phyloP scores from a whole-genome alignment of 2,329 filamentous ascomycete species.

The Aspergillus puulaauensis region DNA sequence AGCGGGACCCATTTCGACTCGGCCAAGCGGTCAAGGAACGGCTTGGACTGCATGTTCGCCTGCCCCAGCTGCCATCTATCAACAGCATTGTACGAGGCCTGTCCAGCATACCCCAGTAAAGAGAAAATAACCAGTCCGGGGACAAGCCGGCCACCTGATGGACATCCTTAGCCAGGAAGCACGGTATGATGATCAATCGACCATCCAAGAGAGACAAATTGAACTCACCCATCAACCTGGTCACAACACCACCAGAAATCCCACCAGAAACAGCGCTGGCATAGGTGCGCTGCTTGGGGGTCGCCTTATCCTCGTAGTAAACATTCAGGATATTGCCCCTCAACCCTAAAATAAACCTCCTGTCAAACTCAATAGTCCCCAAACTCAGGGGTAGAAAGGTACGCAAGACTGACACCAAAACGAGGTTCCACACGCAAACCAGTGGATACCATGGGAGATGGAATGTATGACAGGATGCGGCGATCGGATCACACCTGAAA shows the following conservation, averaged over 20 bases:
- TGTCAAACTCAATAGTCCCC: background rate
- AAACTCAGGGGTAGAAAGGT: background rate
- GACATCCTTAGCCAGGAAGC: conserved; percentile 21
- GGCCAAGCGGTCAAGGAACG: conserved; percentile 51
- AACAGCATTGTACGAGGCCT: conserved; percentile 54
- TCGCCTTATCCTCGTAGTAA: conserved; percentile 54
- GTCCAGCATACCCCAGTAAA: conserved; percentile 57
- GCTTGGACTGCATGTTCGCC: conserved; percentile 36
- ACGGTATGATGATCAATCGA: background rate
- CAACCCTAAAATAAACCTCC: conserved; percentile 39
- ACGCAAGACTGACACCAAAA: conserved; percentile 65
- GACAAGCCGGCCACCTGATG: conserved; percentile 55
- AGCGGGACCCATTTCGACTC: conserved; percentile 71
- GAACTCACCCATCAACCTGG: conserved; percentile 52
- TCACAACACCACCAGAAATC: conserved; percentile 60
- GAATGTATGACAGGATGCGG: conserved; percentile 68
- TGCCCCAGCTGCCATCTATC: conserved; percentile 48
- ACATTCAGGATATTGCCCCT: conserved; percentile 46
- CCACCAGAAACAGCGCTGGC: conserved; percentile 71
- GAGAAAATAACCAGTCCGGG: conserved; percentile 62
- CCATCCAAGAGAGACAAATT: background rate
- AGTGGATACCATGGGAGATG: conserved; percentile 71
- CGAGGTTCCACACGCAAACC: conserved; percentile 72
- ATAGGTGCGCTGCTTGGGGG: conserved; percentile 59
- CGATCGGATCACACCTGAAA: conserved; percentile 70